Percentiles rank a stretch among this genome's conserved stretches.
Conservation (phyloP, 2,329 filamentous ascomycete species). For the Colletotrichum sojae region DNA sequence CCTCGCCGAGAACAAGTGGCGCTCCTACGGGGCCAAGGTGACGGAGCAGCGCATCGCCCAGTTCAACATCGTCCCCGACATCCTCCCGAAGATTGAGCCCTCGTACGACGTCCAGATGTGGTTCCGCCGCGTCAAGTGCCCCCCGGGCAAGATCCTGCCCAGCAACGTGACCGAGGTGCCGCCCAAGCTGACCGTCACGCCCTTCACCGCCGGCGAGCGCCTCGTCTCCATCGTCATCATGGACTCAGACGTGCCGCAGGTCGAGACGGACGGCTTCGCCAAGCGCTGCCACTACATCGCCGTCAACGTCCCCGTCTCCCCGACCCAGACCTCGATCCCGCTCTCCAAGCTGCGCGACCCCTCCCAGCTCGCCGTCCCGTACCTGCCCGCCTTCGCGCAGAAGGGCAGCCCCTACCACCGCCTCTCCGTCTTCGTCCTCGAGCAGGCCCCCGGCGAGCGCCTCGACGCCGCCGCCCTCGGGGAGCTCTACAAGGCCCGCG, state of each 20-base stretch:
- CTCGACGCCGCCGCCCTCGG: constrained; percentile 73
- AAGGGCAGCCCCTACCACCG: constrained; percentile 95
- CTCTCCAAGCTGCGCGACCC: constrained; percentile 72
- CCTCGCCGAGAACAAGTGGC: constrained; percentile 91
- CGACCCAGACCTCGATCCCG: constrained; percentile 72
- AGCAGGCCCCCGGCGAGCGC: constrained; percentile 76
- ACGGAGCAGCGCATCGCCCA: constrained; percentile 89
- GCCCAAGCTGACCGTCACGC: constrained; percentile 85
- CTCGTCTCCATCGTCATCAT: constrained; percentile 88
- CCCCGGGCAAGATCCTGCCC: constrained; percentile 84
- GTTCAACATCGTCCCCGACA: constrained; percentile 89
- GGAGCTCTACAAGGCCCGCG: constrained; percentile 58
- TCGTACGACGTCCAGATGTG: constrained; percentile 84
- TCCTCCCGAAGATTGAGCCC: constrained; percentile 85
- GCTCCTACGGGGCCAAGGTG: constrained; percentile 82
- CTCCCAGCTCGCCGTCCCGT: constrained; percentile 80
- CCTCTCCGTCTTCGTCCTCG: constrained; percentile 84
- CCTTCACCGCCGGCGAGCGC: constrained; percentile 85
- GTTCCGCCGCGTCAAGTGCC: constrained; percentile 79
- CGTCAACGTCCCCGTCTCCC: constrained; percentile 69
- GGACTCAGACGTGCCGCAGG: constrained; percentile 90
- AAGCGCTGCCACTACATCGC: constrained; percentile 92
- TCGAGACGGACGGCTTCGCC: constrained; percentile 80
- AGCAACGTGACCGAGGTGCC: constrained; percentile 80
- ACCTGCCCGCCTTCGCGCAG: constrained; percentile 88